phyloP scores from a whole-genome alignment of 495 filamentous ascomycete genomes.

The Schizothecium vesticola region DNA sequence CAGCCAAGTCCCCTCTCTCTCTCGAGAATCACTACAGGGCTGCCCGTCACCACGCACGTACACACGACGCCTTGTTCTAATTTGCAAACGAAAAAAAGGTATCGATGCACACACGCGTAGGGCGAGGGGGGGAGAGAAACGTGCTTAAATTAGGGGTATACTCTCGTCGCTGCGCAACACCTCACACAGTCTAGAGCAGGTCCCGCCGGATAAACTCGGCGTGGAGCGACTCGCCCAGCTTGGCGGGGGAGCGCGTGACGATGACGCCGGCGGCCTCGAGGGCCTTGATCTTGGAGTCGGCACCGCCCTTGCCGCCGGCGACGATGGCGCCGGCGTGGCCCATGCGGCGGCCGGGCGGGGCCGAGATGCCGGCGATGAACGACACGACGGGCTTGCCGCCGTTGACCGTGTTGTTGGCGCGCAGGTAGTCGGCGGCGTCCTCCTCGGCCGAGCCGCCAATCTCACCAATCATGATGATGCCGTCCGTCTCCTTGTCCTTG shows the following conservation, averaged over 20 bases:
- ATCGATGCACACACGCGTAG: not conserved
- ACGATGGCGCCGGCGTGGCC: constrained; percentile 98
- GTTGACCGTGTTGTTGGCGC: constrained; percentile 80
- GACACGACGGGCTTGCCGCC: constrained; percentile 84
- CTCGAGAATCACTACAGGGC: not conserved
- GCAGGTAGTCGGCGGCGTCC: constrained; percentile 91
- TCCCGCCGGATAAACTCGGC: constrained; percentile 95
- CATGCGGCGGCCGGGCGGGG: constrained; percentile 94
- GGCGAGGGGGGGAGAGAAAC: constrained; percentile 4
- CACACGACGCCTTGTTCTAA: not conserved
- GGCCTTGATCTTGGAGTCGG: constrained; percentile 94
- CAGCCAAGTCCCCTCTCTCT: not conserved
- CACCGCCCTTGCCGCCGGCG: constrained; percentile 92
- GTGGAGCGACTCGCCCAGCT: constrained; percentile 84
- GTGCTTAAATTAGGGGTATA: constrained; percentile 1
- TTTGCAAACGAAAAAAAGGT: not conserved
- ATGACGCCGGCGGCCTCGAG: constrained; percentile 90
- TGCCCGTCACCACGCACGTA: not conserved
- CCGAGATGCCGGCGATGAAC: constrained; percentile 98
- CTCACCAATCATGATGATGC: constrained; percentile 99
- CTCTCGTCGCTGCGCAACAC: not conserved
- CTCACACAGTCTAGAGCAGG: constrained; percentile 60
- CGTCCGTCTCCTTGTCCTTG: constrained; percentile 91
- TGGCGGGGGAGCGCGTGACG: constrained; percentile 91
- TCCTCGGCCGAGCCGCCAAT: constrained; percentile 97